phyloP scores from a whole-genome alignment of 805 yeast genomes.

The Ogataea zsoltii region DNA sequence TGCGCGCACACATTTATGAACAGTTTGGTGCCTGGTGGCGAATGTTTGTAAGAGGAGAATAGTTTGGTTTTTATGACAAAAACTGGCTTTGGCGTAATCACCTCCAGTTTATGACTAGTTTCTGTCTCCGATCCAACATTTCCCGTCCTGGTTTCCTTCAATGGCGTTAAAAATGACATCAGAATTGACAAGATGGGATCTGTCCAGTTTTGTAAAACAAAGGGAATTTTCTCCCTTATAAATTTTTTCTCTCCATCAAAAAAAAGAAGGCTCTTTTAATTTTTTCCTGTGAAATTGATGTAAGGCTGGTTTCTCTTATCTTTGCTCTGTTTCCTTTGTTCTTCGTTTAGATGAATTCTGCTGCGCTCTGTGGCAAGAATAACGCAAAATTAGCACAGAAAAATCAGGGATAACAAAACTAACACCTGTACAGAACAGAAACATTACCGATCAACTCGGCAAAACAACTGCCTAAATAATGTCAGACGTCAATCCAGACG shows the following conservation, averaged over 20 bases:
- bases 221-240: background rate
- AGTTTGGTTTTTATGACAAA: slow-evolving; percentile 72
- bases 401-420: background rate
- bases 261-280: background rate
- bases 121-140: background rate
- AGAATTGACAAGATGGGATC: background rate
- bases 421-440: background rate
- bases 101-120: background rate
- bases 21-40: slow-evolving; percentile 53
- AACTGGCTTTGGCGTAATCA: slow-evolving; percentile 56
- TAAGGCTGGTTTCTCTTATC: slow-evolving; percentile 1
- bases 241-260: background rate
- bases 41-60: slow-evolving; percentile 33
- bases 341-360: background rate
- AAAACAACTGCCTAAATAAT: slow-evolving; percentile 2
- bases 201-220: background rate
- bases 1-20: slow-evolving; percentile 80
- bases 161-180: slow-evolving; percentile 20
- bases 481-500: slow-evolving; percentile 6
- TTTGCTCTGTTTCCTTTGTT: slow-evolving; percentile 1
- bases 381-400: no score
- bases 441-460: background rate
- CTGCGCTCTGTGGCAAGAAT: no score
- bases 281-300: background rate
- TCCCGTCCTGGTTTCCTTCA: slow-evolving; percentile 9